Percentiles rank a stretch among this genome's conserved stretches.
Evolutionary conservation across 768 basidiomycete species (phyloP).

Genomic region (Lactarius tabidus): DNA sequence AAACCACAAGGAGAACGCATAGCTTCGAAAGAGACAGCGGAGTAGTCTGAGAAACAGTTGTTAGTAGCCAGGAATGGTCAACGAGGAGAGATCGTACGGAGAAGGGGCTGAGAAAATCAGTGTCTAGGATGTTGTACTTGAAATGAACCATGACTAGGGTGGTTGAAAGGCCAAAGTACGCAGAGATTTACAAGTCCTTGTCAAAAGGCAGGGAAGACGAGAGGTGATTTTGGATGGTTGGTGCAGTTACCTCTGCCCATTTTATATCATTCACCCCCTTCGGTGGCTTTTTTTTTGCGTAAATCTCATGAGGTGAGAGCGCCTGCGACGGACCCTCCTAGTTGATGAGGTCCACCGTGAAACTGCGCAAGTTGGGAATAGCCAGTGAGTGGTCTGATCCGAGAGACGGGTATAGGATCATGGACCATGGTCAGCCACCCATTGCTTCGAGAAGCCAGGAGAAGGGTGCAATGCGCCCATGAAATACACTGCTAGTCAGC

Average conservation of each 20-base stretch:
- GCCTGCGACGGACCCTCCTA: background rate
- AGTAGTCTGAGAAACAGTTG: background rate
- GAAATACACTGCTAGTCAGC: background rate
- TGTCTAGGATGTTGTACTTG: constrained; percentile 1
- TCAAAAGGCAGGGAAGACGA: background rate
- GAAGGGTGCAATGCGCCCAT: background rate
- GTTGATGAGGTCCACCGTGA: background rate
- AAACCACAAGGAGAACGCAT: background rate
- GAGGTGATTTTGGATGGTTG: background rate
- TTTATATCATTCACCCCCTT: background rate
- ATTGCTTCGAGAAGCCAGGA: constrained; percentile 1
- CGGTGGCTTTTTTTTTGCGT: background rate
- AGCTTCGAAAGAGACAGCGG: background rate
- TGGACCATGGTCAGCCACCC: background rate
- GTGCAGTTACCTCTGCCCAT: background rate
- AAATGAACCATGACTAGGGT: constrained; percentile 6
- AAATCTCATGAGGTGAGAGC: too few species aligned
- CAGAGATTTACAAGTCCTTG: background rate
- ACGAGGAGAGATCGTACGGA: background rate
- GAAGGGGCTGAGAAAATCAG: background rate
- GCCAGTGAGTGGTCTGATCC: background rate
- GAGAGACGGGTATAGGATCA: background rate
- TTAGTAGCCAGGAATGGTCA: background rate
- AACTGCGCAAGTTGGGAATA: constrained; percentile 8
- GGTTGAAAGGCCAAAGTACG: background rate